Evolutionary conservation across 331 rosid species (phyloP), one percentile per base, ranked within the genome.

Genomic region (Rosa hybrid): DNA sequence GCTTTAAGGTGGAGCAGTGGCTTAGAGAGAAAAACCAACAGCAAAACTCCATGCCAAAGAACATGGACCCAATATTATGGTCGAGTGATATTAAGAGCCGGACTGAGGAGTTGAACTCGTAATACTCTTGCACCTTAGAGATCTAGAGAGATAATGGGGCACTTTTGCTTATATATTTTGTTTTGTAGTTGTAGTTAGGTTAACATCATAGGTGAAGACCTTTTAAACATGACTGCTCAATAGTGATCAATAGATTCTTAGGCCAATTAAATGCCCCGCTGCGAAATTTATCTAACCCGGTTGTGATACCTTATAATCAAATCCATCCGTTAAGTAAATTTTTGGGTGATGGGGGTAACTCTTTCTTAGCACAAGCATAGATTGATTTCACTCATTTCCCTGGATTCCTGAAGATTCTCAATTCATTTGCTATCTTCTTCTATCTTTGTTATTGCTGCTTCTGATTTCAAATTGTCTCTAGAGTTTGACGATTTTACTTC

Each of bases 1-100:
- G 90, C 85, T 67, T 73, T 59, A 87, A 80, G 80, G 87, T 84
- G 57, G 89, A 89, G 74, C 85, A 81, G 57, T 89, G 92, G 90
- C 79, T 89, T 38, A 75, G 68, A 68, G 88, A 87, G 77, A 87
- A 68, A 74, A 79, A 54, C 76, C 83, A 87, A 74, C 85, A 76
- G 51, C 92, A 89, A 79, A 86, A 87, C 30, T 78, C 81, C 2
- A 21, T 79, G 82, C 88, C 89, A 2, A 87, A 86, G 80, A 79
- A 87, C 56, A 49, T 71, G 5, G 88, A 87, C 83, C 90, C 92
- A 17, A 60, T 89, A 27, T 72, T 87, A 60, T 87, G 92, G 92
- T 83, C 90, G 45, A 70, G 78, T 21, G 86, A 89, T 53, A 85
- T 89, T 86, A 83, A 23, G 74, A 79, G 74, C 84, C 82, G 74